Evolutionary conservation across 2,329 filamentous ascomycete species (phyloP), one percentile per base, ranked within the genome.

Genomic region (Fusarium lyarnte): DNA sequence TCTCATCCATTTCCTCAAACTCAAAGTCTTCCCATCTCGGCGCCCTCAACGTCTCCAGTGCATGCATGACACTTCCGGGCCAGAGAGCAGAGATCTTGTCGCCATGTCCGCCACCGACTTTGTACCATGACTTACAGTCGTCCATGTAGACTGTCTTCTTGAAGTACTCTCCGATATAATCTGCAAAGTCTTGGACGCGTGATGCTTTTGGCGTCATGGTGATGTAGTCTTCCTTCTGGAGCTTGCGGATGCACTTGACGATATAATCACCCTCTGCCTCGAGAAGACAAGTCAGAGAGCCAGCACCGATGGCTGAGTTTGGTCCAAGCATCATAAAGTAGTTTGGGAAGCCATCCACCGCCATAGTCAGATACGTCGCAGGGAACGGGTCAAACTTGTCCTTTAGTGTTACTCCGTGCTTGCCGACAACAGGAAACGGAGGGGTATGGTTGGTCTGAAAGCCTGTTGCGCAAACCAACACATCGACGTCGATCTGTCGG

Each of bases 11-110:
- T 10, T n/a, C n/a, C 9, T 63, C 59, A 35, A 63, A 63, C 1
- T 60, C 53, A 23, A 41, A 63, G 21, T 63, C 59, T 4, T 63
- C 59, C 59, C 59, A 63, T 21, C 59, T 46, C 2, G 59, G 59
- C 0, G 54, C 59, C 9, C 53, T 60, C 17, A 63, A 1, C 0
- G 35, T 19, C 14, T 63, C 59, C 3, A 63, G 14, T 16, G 59
- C 59, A n/a, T 63, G 59, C 53, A 63, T 16, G 1, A 63, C 59
- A 17, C 59, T 63, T 9, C 59, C 59, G 0, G 59, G 59, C 59
- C 59, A 63, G 13, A 63, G 53, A 25, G 53, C 59, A 0, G 35
- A 63, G 7, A 63, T 35, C 35, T n/a, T 63, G 0, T 63, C 35
- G 0, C 59, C 59, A 21, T 23, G 8, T 27, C 59, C 59, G 2